A percentile compares a stretch with the other conserved stretches of the same genome.
phyloP scores from a whole-genome alignment of 805 yeast genomes.

The Metschnikowia gelsemii region DNA sequence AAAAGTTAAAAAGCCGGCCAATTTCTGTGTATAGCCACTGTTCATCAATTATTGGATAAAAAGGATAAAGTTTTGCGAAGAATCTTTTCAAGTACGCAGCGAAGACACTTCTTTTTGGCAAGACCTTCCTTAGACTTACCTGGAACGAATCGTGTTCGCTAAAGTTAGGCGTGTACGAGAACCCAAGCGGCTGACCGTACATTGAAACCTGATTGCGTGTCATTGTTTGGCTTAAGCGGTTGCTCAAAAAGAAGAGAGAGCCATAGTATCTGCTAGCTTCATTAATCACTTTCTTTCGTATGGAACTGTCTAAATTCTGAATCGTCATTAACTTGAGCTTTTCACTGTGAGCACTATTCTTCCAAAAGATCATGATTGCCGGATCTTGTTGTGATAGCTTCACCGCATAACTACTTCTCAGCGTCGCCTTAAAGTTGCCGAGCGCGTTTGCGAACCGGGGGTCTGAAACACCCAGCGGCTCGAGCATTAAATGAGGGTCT shows the following conservation, averaged over 20 bases:
- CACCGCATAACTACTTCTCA: slow-evolving; percentile 16
- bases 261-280: slow-evolving; percentile 13
- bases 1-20: slow-evolving; percentile 9
- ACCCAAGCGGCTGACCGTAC: slow-evolving; percentile 18
- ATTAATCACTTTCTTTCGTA: slow-evolving; percentile 10
- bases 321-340: slow-evolving; percentile 15
- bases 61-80: slow-evolving; percentile 19
- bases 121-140: slow-evolving; percentile 10
- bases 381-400: slow-evolving; percentile 24
- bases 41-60: slow-evolving; percentile 20
- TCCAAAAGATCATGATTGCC: slow-evolving; percentile 20
- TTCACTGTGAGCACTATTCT: slow-evolving; percentile 10
- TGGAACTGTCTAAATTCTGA: slow-evolving; percentile 7
- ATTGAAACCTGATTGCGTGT: slow-evolving; percentile 13
- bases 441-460: slow-evolving; percentile 3
- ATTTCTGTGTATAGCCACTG: slow-evolving; percentile 11
- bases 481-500: not conserved
- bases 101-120: slow-evolving; percentile 15
- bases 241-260: slow-evolving; percentile 9
- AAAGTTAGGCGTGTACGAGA: slow-evolving; percentile 8
- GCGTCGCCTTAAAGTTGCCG: slow-evolving; percentile 11
- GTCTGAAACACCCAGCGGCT: slow-evolving; percentile 8
- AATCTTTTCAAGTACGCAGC: slow-evolving; percentile 16
- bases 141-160: slow-evolving; percentile 12
- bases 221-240: slow-evolving; percentile 8